Evolutionary conservation across 2,329 filamentous ascomycete species (phyloP).

Genomic region (Lachnellula cervina): DNA sequence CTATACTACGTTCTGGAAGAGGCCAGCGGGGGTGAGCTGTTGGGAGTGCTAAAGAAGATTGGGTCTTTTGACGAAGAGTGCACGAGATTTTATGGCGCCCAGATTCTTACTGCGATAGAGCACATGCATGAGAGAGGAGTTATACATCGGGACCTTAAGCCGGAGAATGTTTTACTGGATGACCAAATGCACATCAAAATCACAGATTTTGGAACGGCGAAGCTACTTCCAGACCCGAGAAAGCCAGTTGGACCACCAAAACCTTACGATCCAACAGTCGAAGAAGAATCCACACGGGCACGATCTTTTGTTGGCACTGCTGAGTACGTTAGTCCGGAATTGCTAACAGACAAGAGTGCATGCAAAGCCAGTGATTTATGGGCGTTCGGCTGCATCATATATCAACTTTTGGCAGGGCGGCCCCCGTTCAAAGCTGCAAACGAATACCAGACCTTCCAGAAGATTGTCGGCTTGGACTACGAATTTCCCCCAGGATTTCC

Average conservation of each 20-base stretch:
- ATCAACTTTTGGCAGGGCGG: conserved; percentile 89
- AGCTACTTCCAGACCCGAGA: conserved; percentile 66
- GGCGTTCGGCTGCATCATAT: conserved; percentile 98
- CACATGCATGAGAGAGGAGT: conserved; percentile 98
- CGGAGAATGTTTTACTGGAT: conserved; percentile 93
- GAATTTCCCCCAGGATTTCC: conserved; percentile 90
- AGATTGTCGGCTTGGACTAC: conserved; percentile 92
- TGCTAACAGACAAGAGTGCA: conserved; percentile 94
- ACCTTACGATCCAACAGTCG: conserved; percentile 35
- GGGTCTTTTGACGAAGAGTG: conserved; percentile 94
- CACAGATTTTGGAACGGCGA: conserved; percentile 98
- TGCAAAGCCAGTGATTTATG: conserved; percentile 97
- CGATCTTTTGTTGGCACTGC: conserved; percentile 96
- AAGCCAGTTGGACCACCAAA: conserved; percentile 26
- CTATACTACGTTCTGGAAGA: conserved; percentile 96
- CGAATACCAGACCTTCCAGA: conserved; percentile 97
- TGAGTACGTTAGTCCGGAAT: conserved; percentile 95
- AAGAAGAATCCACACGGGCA: conserved; percentile 64
- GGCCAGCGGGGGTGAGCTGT: conserved; percentile 83
- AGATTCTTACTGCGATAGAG: conserved; percentile 92
- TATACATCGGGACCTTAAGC: conserved; percentile 94
- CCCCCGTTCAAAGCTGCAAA: conserved; percentile 95
- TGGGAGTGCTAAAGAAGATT: conserved; percentile 91
- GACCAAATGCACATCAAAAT: conserved; percentile 98
- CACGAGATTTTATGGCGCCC: conserved; percentile 86